Base-by-base conservation (phyloP, 441 rosid genomes). In the Pelargonium exstipulatum region DNA sequence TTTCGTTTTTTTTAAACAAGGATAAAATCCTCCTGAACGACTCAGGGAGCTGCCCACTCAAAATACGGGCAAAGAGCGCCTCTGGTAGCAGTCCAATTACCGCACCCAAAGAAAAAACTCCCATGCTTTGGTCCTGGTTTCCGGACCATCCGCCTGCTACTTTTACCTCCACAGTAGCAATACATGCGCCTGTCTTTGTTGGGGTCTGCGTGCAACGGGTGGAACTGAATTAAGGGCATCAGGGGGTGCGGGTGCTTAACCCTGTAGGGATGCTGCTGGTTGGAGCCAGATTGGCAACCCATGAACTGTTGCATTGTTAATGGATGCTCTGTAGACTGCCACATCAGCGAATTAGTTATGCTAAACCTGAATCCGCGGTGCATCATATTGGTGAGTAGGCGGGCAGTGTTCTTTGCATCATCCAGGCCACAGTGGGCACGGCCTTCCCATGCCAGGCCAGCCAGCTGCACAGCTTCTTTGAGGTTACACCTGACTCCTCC, bases 321-420 rank as follows among this genome's bases (percentile, higher is more conserved):
- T 9, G 85, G 67, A 73, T 69, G 46, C 43, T 85, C 88, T 1
- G 78, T 55, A 0, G 84, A 49, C 60, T 81, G 85, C 84, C 85
- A 83, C 70, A 76, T 76, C 64, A 88, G 74, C 2, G 93, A 82
- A 76, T 83, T 88, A 35, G 94, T 88, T 65, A 88, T 86, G 72
- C 86, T 66, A 14, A 88, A 86, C 64, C 69, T 81, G 65, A 85
- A 79, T 40, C 94, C 94, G 63, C 76, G 73, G 76, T 22, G 84
- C 91, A 88, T 85, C 43, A 88, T 78, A 48, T 71, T 77, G 65
- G 87, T 76, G 61, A 88, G 86, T 43, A 88, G 79, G 49, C 83
- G 88, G 55, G 90, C 94, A 17, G 91, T 88, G 78, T 86, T 88
- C 75, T 78, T 83, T 20, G 94, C 94, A 68, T 88, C 94, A 29